Evolutionary conservation across 768 basidiomycete species (phyloP), one percentile per base, ranked within the genome.

Genomic region (Sporobolomyces pararoseus): DNA sequence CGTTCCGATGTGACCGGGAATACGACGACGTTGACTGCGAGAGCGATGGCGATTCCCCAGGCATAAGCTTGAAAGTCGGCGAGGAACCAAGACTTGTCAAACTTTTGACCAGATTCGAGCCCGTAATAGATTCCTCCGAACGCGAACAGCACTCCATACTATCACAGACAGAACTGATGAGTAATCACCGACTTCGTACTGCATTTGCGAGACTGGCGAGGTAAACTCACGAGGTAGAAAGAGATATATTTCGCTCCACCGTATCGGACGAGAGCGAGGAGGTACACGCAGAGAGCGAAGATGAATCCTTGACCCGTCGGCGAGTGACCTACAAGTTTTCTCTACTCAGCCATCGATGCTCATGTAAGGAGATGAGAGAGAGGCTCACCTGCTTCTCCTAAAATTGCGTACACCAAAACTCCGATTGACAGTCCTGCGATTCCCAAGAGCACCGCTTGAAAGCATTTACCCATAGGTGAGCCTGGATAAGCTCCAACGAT

Each of bases 401-500:
- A 73, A 31, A 79, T 73, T 7, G 76, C 70, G 62, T 78, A 79
- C 60, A 69, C 63, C 10, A 76, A 42, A 1, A 63, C 63, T 3
- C 76, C 76, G 7, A 73, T 16, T 3, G n/a, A 52, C 16, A 76
- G 31, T 3, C 76, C 76, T 6, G 71, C 63, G 2, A 27, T 50
- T 1, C 76, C 78, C 29, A 76, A 65, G 4, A 66, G 31, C 21
- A 70, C 37, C 1, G 75, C 72, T 64, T 78, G 74, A 34, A 76
- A 35, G 62, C 63, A 73, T 19, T 66, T 66, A 9, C 75, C 71
- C 13, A 68, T 57, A 77, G 87, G 87, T 74, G 81, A 83, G 75
- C 96, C 89, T 78, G 97, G 86, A 83, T 90, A 89, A 82, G 96
- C 87, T 78, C 96, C 84, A 75, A 88, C 82, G 74, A 85, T 81